These are phyloP conservation scores for Phytophthora brassicae DNA, from an alignment of 352 stramenopile genomes.

Conservation along the genomic window DNA sequence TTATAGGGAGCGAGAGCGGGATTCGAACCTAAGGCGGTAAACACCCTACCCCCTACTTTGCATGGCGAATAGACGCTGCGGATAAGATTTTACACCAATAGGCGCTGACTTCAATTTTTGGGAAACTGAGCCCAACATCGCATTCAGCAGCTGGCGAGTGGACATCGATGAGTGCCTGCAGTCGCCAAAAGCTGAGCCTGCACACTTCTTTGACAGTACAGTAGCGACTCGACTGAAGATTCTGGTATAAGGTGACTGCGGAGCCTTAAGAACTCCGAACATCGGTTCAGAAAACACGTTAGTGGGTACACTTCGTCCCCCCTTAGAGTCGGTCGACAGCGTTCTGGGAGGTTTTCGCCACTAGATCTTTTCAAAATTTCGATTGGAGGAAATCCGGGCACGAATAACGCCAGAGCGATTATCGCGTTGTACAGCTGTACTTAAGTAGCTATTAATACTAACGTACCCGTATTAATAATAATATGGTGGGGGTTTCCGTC, in stretches of 20 bases:
- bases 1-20: slow-evolving; percentile 18
- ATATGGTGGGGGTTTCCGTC: no score
- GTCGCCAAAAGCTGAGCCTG: no score
- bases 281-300: not conserved
- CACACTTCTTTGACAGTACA: not conserved
- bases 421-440: not conserved
- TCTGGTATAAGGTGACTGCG: not conserved
- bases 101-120: slow-evolving; percentile 11
- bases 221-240: not conserved
- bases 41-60: slow-evolving; percentile 17
- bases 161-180: not conserved
- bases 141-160: slow-evolving; percentile 16
- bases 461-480: not conserved
- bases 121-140: slow-evolving; percentile 6
- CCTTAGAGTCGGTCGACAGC: not conserved
- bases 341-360: slow-evolving; percentile 16
- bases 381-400: slow-evolving; percentile 26
- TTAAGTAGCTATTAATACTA: not conserved
- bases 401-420: slow-evolving; percentile 19
- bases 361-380: slow-evolving; percentile 34
- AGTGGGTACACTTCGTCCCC: not conserved
- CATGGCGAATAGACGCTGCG: slow-evolving; percentile 12
- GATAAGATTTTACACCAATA: slow-evolving; percentile 13
- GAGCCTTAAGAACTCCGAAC: not conserved
- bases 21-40: slow-evolving; percentile 13